Evolutionary conservation across 306 rosid species (phyloP), one percentile per base, ranked within the genome.

Genomic region (Delonix regia): DNA sequence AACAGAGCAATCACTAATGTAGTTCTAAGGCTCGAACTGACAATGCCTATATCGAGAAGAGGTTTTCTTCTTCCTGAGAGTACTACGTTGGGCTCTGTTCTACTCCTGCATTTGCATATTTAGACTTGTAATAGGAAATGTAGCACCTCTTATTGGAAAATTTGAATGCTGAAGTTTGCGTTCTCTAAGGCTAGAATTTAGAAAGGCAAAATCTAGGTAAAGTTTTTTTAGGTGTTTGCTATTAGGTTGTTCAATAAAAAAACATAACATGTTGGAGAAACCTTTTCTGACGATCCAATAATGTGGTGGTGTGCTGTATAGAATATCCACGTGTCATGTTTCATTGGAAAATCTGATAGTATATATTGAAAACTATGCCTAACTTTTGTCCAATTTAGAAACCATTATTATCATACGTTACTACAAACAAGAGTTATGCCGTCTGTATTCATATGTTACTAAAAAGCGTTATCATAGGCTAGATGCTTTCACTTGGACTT

Each of bases 41-140:
- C 45, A 69, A 41, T 61, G 56, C 28, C 1, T 68, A 14, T 27
- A 16, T n/a, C 27, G 74, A 13, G 42, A 5, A 30, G 45, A 36
- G 2, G 9, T 69, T 76, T 68, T 15, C 6, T 57, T 57, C 19
- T 30, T 44, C 22, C 13, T 33, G 28, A 59, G 52, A 7, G 39
- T 22, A 16, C 11, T 49, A 49, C 27, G 63, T 27, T 22, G 69
- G 71, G 63, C 34, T 76, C 33, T 48, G 67, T 52, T 76, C 25
- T 18, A 44, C 70, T 52, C 24, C 14, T 64, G 45, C 64, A 59
- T 81, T 74, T 57, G 66, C 16, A 16, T 57, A 45, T 67, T 66
- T 21, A 66, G 5, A 12, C 19, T 39, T 21, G 16, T 15, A n/a
- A 25, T 24, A 25, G 27, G 30, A 55, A 55, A 55, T 55, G 65